Conservation (phyloP, 2,329 filamentous ascomycete genomes). For the Claviceps paspali region DNA sequence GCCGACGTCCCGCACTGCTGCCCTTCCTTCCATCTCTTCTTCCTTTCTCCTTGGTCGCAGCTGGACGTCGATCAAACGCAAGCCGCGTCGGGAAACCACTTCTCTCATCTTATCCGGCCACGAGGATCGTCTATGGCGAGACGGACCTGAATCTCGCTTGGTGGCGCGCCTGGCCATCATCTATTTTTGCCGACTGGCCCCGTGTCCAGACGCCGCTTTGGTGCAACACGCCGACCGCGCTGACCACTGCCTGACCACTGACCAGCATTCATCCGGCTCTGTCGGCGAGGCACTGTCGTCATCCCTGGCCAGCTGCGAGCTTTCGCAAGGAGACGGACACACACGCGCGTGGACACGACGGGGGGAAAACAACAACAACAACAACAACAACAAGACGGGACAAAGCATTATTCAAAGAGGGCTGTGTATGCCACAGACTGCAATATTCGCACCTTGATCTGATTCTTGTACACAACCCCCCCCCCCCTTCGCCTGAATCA, state of each 20-base stretch:
- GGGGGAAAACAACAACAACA: background rate
- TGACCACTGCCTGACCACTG: no score
- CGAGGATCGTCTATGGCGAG: background rate
- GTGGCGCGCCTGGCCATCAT: background rate
- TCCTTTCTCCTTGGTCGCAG: background rate
- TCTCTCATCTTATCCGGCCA: background rate
- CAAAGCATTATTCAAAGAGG: background rate
- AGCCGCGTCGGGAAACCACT: background rate
- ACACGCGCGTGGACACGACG: background rate
- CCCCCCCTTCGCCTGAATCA: no score
- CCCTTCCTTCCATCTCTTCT: no score
- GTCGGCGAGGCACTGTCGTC: constrained; percentile 4
- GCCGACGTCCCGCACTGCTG: no score
- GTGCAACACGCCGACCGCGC: no score
- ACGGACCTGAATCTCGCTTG: constrained; percentile 1
- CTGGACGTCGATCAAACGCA: background rate
- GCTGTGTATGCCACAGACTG: background rate
- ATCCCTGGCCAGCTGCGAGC: constrained; percentile 3
- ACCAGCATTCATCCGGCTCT: constrained; percentile 2
- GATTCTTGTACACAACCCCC: no score
- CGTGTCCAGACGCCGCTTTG: background rate
- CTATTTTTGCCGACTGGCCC: constrained; percentile 1
- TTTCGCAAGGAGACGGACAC: background rate
- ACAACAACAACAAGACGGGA: background rate
- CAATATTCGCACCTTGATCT: no score